These are phyloP conservation scores for Gossypium ekmanianum DNA, from an alignment of 345 rosid species.

Conservation along the genomic window DNA sequence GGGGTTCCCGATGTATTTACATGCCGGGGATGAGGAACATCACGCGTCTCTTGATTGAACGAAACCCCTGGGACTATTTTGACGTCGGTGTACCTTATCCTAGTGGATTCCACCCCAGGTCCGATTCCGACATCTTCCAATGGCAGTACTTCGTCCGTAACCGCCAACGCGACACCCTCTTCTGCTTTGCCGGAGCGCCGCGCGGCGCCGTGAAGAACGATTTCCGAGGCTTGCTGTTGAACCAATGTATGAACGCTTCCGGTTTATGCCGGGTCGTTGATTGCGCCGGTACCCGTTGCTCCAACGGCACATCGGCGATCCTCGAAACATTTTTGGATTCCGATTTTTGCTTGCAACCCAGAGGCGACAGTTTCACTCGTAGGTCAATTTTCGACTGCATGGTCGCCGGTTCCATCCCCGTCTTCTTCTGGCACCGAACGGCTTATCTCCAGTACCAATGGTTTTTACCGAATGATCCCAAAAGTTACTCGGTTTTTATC, in stretches of 20 bases:
- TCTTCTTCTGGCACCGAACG: conserved; percentile 78
- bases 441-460: conserved; percentile 87
- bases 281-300: conserved; percentile 52
- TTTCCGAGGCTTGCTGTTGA: conserved; percentile 62
- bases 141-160: conserved; percentile 79
- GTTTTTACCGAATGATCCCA: conserved; percentile 72
- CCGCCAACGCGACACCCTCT: conserved; percentile 50
- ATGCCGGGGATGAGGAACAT: conserved; percentile 81
- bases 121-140: conserved; percentile 52
- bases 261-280: conserved; percentile 59
- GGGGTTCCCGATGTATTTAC: conserved; percentile 93
- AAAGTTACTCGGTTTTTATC: conserved; percentile 74
- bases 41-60: conserved; percentile 87
- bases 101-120: conserved; percentile 91
- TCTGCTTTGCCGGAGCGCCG: conserved; percentile 89
- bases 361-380: conserved; percentile 95
- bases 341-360: conserved; percentile 83
- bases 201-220: conserved; percentile 62
- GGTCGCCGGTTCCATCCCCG: conserved; percentile 95
- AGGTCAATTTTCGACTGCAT: conserved; percentile 90
- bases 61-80: conserved; percentile 94
- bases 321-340: conserved; percentile 73
- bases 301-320: conserved; percentile 74
- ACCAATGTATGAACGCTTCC: conserved; percentile 55
- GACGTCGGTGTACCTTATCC: conserved; percentile 96